phyloP scores from a whole-genome alignment of 1,284 basidiomycete genomes.

The Tremellales sp. region DNA sequence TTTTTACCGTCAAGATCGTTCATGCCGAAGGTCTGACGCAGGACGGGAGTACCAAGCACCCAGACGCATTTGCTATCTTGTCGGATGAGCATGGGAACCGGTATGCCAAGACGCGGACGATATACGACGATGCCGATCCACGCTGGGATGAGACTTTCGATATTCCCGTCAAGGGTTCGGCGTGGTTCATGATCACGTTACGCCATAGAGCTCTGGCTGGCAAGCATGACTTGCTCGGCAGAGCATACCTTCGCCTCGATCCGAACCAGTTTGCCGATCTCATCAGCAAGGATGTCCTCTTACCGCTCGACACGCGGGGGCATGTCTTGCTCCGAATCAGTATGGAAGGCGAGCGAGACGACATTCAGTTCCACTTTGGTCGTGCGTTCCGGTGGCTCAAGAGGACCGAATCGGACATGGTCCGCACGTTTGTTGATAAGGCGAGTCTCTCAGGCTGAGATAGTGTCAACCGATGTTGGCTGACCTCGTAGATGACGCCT shows the following conservation, averaged over 20 bases:
- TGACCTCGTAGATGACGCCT: conserved; percentile 72
- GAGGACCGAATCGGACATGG: conserved; percentile 92
- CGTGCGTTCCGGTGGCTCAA: conserved; percentile 92
- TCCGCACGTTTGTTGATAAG: conserved; percentile 95
- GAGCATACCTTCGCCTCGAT: conserved; percentile 88
- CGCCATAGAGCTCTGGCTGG: conserved; percentile 83
- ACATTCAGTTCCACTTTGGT: conserved; percentile 96
- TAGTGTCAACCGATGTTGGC: conserved; percentile 1
- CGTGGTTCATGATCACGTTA: conserved; percentile 96
- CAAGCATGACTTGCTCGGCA: conserved; percentile 85
- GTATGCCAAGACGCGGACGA: conserved; percentile 90
- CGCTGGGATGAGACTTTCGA: conserved; percentile 98
- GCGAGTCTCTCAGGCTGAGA: conserved; percentile 50
- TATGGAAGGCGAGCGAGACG: conserved; percentile 98
- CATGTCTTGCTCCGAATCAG: conserved; percentile 82
- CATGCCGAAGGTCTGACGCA: conserved; percentile 77
- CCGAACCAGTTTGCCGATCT: conserved; percentile 84
- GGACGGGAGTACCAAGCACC: conserved; percentile 56
- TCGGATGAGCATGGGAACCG: conserved; percentile 88
- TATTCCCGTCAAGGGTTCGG: conserved; percentile 68
- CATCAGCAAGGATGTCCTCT: conserved; percentile 85
- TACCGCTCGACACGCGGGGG: conserved; percentile 75
- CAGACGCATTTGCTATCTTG: conserved; percentile 87
- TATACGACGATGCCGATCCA: conserved; percentile 85
- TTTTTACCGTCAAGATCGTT: conserved; percentile 92